Percentiles rank a stretch among this genome's conserved stretches.
phyloP scores from a whole-genome alignment of 2,329 filamentous ascomycete genomes.

The Onygenales sp. region DNA sequence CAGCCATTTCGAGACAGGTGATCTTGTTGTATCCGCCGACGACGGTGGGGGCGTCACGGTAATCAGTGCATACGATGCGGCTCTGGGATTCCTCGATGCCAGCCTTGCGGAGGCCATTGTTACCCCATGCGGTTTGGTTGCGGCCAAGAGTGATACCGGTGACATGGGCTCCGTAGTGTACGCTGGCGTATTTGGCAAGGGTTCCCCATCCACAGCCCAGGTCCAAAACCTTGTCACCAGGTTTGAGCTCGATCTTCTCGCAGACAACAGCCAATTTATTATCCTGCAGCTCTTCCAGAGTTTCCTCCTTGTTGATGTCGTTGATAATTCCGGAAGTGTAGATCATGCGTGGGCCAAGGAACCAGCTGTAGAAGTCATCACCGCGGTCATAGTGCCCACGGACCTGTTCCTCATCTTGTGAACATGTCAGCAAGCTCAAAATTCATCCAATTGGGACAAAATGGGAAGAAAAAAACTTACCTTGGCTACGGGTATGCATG shows the following conservation, averaged over 20 bases:
- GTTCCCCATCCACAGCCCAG: conserved; percentile 99
- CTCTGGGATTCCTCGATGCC: conserved; percentile 81
- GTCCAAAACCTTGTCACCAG: conserved; percentile 76
- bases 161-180: conserved; percentile 77
- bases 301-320: conserved; percentile 78
- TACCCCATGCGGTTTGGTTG: conserved; percentile 97
- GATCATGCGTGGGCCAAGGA: conserved; percentile 96
- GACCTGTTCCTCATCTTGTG: conserved; percentile 86
- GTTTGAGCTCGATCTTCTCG: conserved; percentile 82
- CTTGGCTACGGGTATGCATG: conserved; percentile 84
- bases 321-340: conserved; percentile 94
- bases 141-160: conserved; percentile 89
- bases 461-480: conserved; percentile 33
- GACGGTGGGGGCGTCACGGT: conserved; percentile 81
- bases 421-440: not conserved
- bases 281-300: conserved; percentile 89
- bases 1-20: conserved; percentile 95
- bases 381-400: conserved; percentile 96
- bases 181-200: conserved; percentile 81
- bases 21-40: conserved; percentile 83
- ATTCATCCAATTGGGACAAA: not conserved
- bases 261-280: conserved; percentile 95
- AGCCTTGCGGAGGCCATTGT: conserved; percentile 72
- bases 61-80: conserved; percentile 90
- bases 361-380: conserved; percentile 98